Percentiles rank a stretch among this genome's conserved stretches.
Evolutionary conservation across 495 filamentous ascomycete species (phyloP).

Genomic region (Terfezia claveryi): DNA sequence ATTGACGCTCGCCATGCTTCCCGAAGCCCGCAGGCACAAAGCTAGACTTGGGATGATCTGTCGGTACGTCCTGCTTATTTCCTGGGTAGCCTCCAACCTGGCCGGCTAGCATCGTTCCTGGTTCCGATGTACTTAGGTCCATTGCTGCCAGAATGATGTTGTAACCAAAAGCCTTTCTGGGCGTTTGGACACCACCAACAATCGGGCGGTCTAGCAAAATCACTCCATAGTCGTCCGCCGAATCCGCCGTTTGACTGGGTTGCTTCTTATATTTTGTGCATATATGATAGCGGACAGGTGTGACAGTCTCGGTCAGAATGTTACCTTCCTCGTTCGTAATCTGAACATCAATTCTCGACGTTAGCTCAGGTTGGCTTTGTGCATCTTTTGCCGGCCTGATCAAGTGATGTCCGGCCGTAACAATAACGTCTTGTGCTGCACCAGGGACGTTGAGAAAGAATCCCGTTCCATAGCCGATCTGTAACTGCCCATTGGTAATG

Average conservation of each 20-base stretch:
- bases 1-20: background rate
- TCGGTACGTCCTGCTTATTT: background rate
- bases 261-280: conserved; percentile 6
- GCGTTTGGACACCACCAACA: conserved; percentile 2
- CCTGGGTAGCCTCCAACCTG: background rate
- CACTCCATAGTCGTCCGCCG: conserved; percentile 7
- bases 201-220: conserved; percentile 4
- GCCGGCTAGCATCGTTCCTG: background rate
- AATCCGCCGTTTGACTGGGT: conserved; percentile 2
- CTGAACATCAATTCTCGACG: conserved; percentile 8
- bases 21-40: background rate
- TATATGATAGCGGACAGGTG: conserved; percentile 4
- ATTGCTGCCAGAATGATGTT: background rate
- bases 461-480: conserved; percentile 17
- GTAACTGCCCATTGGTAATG: no score
- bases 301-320: conserved; percentile 1
- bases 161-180: conserved; percentile 6
- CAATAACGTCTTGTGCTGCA: conserved; percentile 9
- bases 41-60: background rate
- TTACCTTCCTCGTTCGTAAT: background rate
- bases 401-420: conserved; percentile 13
- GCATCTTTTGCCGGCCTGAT: background rate
- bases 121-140: background rate
- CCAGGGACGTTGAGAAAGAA: conserved; percentile 21
- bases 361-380: background rate